phyloP scores from a whole-genome alignment of 139 green algal species.

The Spirogloea muscicola region DNA sequence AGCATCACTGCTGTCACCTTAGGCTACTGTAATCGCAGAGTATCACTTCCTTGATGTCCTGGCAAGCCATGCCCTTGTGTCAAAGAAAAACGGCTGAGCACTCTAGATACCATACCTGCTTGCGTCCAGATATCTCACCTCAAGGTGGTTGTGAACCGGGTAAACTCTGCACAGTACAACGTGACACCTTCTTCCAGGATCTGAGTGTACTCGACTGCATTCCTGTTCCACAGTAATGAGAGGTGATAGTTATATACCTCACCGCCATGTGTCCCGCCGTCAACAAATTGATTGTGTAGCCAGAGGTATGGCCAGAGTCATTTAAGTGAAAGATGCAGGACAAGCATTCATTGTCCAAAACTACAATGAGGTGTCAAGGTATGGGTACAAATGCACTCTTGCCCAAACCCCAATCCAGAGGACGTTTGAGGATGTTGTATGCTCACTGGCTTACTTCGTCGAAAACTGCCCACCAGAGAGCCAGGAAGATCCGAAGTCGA shows the following conservation, averaged over 20 bases:
- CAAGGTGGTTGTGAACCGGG: neutral
- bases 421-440: neutral
- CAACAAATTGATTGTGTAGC: too few relatives aligned
- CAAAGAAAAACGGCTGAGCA: too few relatives aligned
- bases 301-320: neutral
- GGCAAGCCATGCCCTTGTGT: too few relatives aligned
- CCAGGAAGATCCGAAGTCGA: conserved; percentile 24
- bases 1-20: too few relatives aligned
- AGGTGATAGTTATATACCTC: too few relatives aligned
- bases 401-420: neutral
- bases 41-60: too few relatives aligned
- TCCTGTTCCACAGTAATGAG: too few relatives aligned
- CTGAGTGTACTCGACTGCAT: neutral
- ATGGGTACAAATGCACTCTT: neutral
- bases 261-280: too few relatives aligned
- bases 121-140: neutral
- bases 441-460: neutral
- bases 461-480: conserved; percentile 40
- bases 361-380: neutral
- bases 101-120: neutral
- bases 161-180: conserved; percentile 9
- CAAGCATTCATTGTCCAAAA: neutral
- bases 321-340: neutral
- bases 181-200: neutral
- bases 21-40: too few relatives aligned